Evolutionary conservation across 352 stramenopile genomes (phyloP).

Genomic region (Paralagenidium karlingii): DNA sequence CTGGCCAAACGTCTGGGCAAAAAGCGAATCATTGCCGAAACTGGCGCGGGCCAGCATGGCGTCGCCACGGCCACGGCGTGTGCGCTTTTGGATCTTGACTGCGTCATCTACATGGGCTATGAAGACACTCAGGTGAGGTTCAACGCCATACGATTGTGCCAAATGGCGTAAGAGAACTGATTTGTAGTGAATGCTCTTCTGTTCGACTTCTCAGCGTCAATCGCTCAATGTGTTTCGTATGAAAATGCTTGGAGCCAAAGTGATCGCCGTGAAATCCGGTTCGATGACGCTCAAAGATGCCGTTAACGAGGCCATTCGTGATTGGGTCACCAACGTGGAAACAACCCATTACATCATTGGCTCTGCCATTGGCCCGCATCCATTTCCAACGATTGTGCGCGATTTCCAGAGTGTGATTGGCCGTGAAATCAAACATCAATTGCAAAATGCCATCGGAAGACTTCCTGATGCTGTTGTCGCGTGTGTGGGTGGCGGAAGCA

Average conservation of each 20-base stretch:
- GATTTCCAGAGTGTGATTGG: constrained; percentile 98
- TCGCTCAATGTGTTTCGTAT: constrained; percentile 98
- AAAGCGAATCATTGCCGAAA: constrained; percentile 97
- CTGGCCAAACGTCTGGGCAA: constrained; percentile 95
- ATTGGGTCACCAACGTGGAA: constrained; percentile 98
- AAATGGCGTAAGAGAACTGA: neutral
- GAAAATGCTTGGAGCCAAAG: constrained; percentile 97
- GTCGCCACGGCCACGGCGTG: constrained; percentile 96
- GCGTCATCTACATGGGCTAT: constrained; percentile 98
- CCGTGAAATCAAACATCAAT: constrained; percentile 86
- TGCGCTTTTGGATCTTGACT: constrained; percentile 92
- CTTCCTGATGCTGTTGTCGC: constrained; percentile 95
- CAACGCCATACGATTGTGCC: neutral
- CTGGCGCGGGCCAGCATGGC: constrained; percentile 95
- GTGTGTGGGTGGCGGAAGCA: constrained; percentile 96
- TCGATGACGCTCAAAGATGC: constrained; percentile 97
- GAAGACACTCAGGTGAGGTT: constrained; percentile 80
- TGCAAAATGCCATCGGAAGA: constrained; percentile 82
- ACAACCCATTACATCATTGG: constrained; percentile 98
- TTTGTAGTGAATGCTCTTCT: neutral
- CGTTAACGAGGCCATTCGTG: constrained; percentile 97
- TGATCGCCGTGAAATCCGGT: constrained; percentile 94
- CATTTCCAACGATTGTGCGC: constrained; percentile 97
- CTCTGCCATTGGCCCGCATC: constrained; percentile 94
- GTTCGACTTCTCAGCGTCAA: constrained; percentile 67